Conservation (phyloP, 2,329 filamentous ascomycete genomes). For the Epichloe elymi region DNA sequence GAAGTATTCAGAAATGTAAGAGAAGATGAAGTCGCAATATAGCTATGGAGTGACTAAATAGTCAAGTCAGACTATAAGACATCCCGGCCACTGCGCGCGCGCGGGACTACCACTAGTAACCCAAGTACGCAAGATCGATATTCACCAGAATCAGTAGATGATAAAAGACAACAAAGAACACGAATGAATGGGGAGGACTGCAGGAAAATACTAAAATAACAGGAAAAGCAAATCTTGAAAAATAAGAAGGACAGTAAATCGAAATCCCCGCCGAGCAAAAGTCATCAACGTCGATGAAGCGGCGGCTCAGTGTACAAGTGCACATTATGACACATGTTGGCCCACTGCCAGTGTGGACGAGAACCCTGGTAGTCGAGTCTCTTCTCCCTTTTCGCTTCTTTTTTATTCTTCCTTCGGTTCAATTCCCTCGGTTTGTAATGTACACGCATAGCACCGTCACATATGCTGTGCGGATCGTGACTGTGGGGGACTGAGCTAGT, state of each 20-base stretch:
- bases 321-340: conserved; percentile 13
- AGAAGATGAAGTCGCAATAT: not conserved
- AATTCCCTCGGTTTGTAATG: conserved; percentile 16
- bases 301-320: conserved; percentile 21
- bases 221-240: conserved; percentile 8
- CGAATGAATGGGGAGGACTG: conserved; percentile 6
- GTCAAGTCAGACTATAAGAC: not conserved
- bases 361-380: conserved; percentile 2
- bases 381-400: conserved; percentile 5
- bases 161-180: conserved; percentile 2
- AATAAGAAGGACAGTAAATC: conserved; percentile 9
- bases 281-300: conserved; percentile 17
- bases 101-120: not conserved
- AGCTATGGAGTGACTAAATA: not conserved
- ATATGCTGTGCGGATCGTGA: conserved; percentile 16
- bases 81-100: not conserved
- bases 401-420: not conserved
- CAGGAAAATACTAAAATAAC: conserved; percentile 7
- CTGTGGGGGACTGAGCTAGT: conserved; percentile 11
- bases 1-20: not conserved
- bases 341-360: conserved; percentile 2
- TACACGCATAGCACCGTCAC: conserved; percentile 20
- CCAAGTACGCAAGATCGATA: not conserved
- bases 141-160: not conserved
- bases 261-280: conserved; percentile 11